Base-by-base conservation (phyloP, 371 early-diverging fungal species). In the Syncephalastrum sp. region DNA sequence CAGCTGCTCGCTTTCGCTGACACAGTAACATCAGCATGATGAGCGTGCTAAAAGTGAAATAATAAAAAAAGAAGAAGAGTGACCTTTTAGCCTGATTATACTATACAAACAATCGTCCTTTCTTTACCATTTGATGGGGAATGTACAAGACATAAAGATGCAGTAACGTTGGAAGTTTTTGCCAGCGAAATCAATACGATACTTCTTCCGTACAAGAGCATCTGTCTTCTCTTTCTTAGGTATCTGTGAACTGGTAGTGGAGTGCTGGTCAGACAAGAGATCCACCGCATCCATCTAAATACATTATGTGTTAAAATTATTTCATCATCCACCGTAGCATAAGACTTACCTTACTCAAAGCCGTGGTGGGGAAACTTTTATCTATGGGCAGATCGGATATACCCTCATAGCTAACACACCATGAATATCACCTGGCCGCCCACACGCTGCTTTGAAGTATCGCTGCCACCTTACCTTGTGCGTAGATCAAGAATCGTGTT, bases 1-100 rank as follows among this genome's bases (percentile, higher is more conserved):
- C 69, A 1, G 77, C 67, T 12, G 82, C 83, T 44, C 72, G 67
- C 21, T 70, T 64, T 42, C 73, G 72, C 42, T 78, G 70, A 42
- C 71, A 67, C 17, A 67, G 57, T 15, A 57, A 10, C 54, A 75
- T 63, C 21, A 66, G 52, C 29, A 65, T 53, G 7, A 74, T 57
- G 10, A 74, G 27, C 29, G 58, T 58, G 8, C 72, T 67, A 54
- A 12, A 27, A 38, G 16, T 13, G 15, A 21, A 21, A 2, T 21
- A 21, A 21, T 21, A 48, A 33, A 43, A 56, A 52, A 46, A 15
- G 13, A 41, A 41, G 24, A 29, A 23, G 8, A 57, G 24, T 17
- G 24, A 24, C 8, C 2, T 10, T 10, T 33, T 6, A 23, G 19
- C 38, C 1, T 17, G 13, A 3, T 15, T 7, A 8, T 55, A 44